A percentile compares a stretch with the other conserved stretches of the same genome.
Evolutionary conservation across 495 filamentous ascomycete genomes (phyloP).

Genomic region (Penicillium herquei): DNA sequence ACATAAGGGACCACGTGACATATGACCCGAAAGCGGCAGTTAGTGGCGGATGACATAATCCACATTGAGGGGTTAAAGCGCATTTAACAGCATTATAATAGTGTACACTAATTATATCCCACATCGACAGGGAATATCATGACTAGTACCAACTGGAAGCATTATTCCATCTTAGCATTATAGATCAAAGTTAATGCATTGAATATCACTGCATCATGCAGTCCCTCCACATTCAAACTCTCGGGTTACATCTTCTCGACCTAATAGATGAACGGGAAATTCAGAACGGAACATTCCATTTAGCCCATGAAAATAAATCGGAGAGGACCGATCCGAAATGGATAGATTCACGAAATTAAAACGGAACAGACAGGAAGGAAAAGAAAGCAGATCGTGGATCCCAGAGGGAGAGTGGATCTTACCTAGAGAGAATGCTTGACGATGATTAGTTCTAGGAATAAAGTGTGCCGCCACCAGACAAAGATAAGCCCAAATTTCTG

Average conservation of each 20-base stretch:
- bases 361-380: slow-evolving; percentile 9
- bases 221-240: neutral
- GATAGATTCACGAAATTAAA: slow-evolving; percentile 5
- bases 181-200: neutral
- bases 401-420: neutral
- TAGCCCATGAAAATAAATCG: slow-evolving; percentile 7
- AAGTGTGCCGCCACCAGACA: slow-evolving; percentile 18
- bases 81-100: too few relatives aligned
- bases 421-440: neutral
- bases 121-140: too few relatives aligned
- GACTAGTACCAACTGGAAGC: too few relatives aligned
- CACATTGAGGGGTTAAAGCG: too few relatives aligned
- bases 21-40: slow-evolving; percentile 8
- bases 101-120: too few relatives aligned
- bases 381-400: neutral
- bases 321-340: slow-evolving; percentile 28
- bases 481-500: slow-evolving; percentile 38
- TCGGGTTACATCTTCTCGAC: neutral
- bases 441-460: slow-evolving; percentile 4
- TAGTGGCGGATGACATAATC: slow-evolving; percentile 11
- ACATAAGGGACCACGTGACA: too few relatives aligned
- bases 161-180: neutral
- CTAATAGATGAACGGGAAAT: too few relatives aligned
- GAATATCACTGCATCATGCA: slow-evolving; percentile 7
- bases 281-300: neutral